Evolutionary conservation across 1,139 yeast genomes (phyloP).

Genomic region (Scheffersomyces cryptocercus): DNA sequence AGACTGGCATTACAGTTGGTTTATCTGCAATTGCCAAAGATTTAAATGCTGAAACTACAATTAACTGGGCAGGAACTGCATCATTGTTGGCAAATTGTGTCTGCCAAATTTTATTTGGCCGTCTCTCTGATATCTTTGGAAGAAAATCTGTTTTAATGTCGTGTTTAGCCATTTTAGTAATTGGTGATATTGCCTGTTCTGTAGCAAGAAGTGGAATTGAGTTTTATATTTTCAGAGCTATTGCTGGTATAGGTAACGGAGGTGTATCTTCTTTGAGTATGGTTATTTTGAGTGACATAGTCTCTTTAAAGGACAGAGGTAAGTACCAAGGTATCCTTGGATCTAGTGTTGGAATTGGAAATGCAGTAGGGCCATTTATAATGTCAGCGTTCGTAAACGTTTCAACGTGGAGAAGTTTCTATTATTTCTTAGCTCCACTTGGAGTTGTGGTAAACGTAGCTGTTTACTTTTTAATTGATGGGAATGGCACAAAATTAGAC

Average conservation of each 20-base stretch:
- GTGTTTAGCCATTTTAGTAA: conserved; percentile 35
- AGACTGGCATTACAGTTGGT: conserved; percentile 45
- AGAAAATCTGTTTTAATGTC: conserved; percentile 40
- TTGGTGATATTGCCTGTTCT: conserved; percentile 46
- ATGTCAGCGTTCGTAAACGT: conserved; percentile 52
- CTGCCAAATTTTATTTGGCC: conserved; percentile 42
- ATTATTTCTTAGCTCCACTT: conserved; percentile 48
- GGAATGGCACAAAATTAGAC: conserved; percentile 22
- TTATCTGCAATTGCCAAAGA: conserved; percentile 42
- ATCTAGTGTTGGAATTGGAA: conserved; percentile 51
- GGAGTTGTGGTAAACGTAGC: conserved; percentile 28
- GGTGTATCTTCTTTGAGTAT: conserved; percentile 44
- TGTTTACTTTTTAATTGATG: conserved; percentile 27
- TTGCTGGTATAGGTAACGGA: conserved; percentile 48
- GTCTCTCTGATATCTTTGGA: conserved; percentile 48
- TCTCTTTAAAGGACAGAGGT: conserved; percentile 42
- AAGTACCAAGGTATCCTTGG: conserved; percentile 53
- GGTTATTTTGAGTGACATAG: conserved; percentile 46
- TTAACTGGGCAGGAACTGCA: conserved; percentile 52
- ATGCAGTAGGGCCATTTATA: conserved; percentile 56
- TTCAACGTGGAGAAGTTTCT: conserved; percentile 52
- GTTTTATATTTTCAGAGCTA: conserved; percentile 42
- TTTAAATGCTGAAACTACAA: conserved; percentile 35
- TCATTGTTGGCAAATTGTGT: conserved; percentile 48
- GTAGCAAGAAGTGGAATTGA: conserved; percentile 37